Conservation (phyloP, 108 stramenopile species). For the Cyclostephanos tholiformis region DNA sequence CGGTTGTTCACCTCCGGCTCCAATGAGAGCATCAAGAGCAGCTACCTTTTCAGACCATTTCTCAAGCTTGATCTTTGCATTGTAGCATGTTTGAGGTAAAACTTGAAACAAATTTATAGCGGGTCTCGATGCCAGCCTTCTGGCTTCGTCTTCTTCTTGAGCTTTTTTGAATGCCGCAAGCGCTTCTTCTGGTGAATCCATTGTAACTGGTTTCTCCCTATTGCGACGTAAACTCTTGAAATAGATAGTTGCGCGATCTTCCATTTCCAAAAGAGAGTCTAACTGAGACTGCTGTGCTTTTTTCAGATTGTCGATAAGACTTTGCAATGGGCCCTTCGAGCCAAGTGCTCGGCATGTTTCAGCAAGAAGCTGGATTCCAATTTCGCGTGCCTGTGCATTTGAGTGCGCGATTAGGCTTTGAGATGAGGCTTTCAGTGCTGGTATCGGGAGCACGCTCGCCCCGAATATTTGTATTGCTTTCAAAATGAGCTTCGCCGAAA, state of each 20-base stretch:
- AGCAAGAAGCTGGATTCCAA: slow-evolving; percentile 71
- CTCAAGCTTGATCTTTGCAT: slow-evolving; percentile 56
- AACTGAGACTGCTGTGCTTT: slow-evolving; percentile 73
- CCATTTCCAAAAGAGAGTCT: slow-evolving; percentile 59
- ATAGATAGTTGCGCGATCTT: slow-evolving; percentile 50
- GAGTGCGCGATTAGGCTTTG: slow-evolving; percentile 70
- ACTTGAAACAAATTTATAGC: slow-evolving; percentile 73
- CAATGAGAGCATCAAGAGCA: slow-evolving; percentile 72
- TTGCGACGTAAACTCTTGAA: slow-evolving; percentile 49
- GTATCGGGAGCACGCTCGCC: slow-evolving; percentile 61
- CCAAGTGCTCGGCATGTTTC: slow-evolving; percentile 85
- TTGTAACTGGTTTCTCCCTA: slow-evolving; percentile 7
- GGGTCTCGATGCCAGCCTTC: slow-evolving; percentile 61
- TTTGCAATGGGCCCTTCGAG: slow-evolving; percentile 65
- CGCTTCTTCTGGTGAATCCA: slow-evolving; percentile 51
- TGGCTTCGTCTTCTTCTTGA: slow-evolving; percentile 63
- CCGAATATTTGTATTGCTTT: slow-evolving; percentile 71
- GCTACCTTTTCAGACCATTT: slow-evolving; percentile 90
- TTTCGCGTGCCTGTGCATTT: slow-evolving; percentile 79
- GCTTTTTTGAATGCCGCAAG: slow-evolving; percentile 59
- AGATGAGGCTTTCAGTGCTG: slow-evolving; percentile 47
- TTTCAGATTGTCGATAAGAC: slow-evolving; percentile 72
- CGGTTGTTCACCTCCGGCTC: slow-evolving; percentile 82
- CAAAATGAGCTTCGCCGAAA: slow-evolving; percentile 57
- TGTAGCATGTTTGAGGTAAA: slow-evolving; percentile 69